A percentile compares a stretch with the other conserved stretches of the same genome.
Evolutionary conservation across 2,329 filamentous ascomycete genomes (phyloP).

Genomic region (Pezicula radicicola): DNA sequence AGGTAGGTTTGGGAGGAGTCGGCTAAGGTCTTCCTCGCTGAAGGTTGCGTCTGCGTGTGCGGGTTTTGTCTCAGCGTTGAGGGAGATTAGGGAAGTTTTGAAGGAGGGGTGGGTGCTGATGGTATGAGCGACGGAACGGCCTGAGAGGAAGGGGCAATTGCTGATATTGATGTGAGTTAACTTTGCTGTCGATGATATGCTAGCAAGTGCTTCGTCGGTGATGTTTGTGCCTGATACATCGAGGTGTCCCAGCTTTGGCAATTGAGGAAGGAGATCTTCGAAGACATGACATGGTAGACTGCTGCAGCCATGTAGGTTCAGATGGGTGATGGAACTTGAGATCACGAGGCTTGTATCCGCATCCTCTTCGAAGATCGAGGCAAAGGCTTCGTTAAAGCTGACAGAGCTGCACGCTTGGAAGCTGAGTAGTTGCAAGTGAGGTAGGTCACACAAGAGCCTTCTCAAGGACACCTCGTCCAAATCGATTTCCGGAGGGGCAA

Average conservation of each 20-base stretch:
- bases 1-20: not conserved
- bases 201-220: conserved; percentile 63
- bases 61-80: not conserved
- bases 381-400: not conserved
- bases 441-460: not conserved
- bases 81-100: conserved; percentile 2
- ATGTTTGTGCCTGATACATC: conserved; percentile 72
- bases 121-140: conserved; percentile 65
- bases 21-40: not conserved
- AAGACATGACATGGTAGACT: not conserved
- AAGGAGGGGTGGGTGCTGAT: conserved; percentile 52
- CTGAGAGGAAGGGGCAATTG: conserved; percentile 67
- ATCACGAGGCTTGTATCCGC: not conserved
- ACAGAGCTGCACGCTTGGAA: not conserved
- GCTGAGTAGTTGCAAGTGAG: not conserved
- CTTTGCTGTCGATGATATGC: conserved; percentile 64
- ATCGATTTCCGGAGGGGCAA: conserved; percentile 74
- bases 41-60: not conserved
- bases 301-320: not conserved
- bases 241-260: conserved; percentile 66
- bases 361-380: not conserved
- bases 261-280: conserved; percentile 62
- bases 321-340: not conserved
- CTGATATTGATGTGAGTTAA: conserved; percentile 74
- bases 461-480: conserved; percentile 31